A percentile compares a stretch with the other conserved stretches of the same genome.
These are phyloP conservation scores for Floccularia luteovirens DNA, from an alignment of 768 basidiomycete species.

Conservation along the genomic window DNA sequence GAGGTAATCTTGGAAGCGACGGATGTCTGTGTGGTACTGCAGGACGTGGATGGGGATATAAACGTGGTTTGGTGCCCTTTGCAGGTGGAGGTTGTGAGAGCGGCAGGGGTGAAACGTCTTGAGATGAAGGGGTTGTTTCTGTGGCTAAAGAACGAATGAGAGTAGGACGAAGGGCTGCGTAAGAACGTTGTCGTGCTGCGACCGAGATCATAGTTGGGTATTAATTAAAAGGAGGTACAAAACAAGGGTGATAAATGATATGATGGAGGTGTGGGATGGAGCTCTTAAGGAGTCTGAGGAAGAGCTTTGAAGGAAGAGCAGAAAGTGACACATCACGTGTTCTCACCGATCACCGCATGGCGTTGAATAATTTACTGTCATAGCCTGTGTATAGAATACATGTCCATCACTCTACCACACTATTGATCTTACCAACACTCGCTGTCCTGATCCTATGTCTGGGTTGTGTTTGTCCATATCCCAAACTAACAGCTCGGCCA, in stretches of 20 bases:
- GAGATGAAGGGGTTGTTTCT: conserved; percentile 26
- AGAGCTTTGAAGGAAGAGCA: too few species aligned
- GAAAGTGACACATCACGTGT: too few species aligned
- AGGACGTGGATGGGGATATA: conserved; percentile 42
- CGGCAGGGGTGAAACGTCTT: conserved; percentile 28
- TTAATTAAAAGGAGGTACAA: neutral
- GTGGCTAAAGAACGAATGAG: conserved; percentile 35
- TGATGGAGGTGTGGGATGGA: too few species aligned
- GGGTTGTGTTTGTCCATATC: too few species aligned
- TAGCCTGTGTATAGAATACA: too few species aligned
- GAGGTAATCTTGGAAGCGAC: conserved; percentile 48
- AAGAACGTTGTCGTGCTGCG: conserved; percentile 7
- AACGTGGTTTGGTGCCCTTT: conserved; percentile 22
- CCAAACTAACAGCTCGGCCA: conserved; percentile 15
- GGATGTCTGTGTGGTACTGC: conserved; percentile 25
- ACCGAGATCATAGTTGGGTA: conserved; percentile 12
- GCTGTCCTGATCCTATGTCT: too few species aligned
- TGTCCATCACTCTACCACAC: too few species aligned
- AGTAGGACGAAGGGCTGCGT: conserved; percentile 13
- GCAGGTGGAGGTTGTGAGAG: conserved; percentile 14
- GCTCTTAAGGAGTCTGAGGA: too few species aligned
- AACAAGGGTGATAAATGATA: too few species aligned
- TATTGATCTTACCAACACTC: too few species aligned
- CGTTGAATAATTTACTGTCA: too few species aligned
- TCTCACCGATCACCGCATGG: too few species aligned